phyloP scores from a whole-genome alignment of 345 rosid species.

The Leavenworthia alabamica region DNA sequence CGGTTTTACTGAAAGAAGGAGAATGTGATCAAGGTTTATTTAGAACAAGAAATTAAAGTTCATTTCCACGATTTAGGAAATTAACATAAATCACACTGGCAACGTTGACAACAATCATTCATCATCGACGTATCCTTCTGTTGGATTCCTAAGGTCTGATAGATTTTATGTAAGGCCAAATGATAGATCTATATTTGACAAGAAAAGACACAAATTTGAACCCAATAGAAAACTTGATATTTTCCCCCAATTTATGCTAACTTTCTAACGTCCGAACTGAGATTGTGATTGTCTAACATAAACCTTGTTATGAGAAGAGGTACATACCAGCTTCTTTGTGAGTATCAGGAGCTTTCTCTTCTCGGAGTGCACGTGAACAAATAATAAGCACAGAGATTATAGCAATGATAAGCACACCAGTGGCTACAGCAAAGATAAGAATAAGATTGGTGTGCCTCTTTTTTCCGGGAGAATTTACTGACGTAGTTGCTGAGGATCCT shows the following conservation, averaged over 20 bases:
- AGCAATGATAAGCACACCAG: constrained; percentile 51
- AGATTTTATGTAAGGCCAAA: neutral
- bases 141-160: constrained; percentile 1
- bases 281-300: constrained; percentile 1
- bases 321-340: constrained; percentile 51
- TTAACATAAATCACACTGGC: neutral
- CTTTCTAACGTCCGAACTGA: neutral
- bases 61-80: neutral
- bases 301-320: constrained; percentile 22
- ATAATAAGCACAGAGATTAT: constrained; percentile 50
- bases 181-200: neutral
- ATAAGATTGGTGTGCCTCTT: constrained; percentile 52
- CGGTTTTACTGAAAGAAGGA: constrained; percentile 51
- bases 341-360: constrained; percentile 48
- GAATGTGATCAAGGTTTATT: neutral
- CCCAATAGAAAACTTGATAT: neutral
- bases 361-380: constrained; percentile 50
- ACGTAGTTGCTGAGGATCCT: constrained; percentile 39
- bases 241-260: neutral
- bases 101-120: neutral
- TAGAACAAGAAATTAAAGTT: neutral
- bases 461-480: constrained; percentile 38
- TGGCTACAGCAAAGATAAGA: constrained; percentile 60
- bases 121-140: neutral
- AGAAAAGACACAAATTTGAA: neutral